A percentile compares a stretch with the other conserved stretches of the same genome.
Conservation (phyloP, 495 filamentous ascomycete genomes). For the Talaromyces borbonicus region DNA sequence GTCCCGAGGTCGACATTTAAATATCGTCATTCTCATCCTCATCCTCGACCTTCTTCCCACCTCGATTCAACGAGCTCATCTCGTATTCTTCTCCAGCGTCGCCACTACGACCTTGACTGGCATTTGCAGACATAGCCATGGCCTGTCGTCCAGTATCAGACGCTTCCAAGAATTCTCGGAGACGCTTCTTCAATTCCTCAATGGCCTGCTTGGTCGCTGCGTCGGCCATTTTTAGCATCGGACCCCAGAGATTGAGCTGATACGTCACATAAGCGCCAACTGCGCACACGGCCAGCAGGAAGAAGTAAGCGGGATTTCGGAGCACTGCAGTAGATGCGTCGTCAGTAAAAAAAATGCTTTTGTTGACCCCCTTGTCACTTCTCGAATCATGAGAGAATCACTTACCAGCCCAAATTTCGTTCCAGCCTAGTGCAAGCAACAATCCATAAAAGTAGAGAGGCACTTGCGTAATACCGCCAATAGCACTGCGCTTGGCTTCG, state of each 20-base stretch:
- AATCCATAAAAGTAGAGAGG: constrained; percentile 90
- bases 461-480: constrained; percentile 83
- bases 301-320: constrained; percentile 85
- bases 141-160: constrained; percentile 73
- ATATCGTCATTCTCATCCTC: constrained; percentile 29
- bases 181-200: constrained; percentile 78
- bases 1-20: background rate
- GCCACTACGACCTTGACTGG: constrained; percentile 13
- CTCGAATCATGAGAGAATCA: constrained; percentile 10
- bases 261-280: constrained; percentile 80
- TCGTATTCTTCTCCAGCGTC: constrained; percentile 31
- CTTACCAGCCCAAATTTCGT: constrained; percentile 87
- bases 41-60: constrained; percentile 11
- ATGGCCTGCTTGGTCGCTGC: constrained; percentile 79
- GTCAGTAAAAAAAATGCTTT: background rate
- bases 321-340: constrained; percentile 49
- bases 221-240: constrained; percentile 83
- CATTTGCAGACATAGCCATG: constrained; percentile 53
- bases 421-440: constrained; percentile 87
- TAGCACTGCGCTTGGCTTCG: constrained; percentile 91
- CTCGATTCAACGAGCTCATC: constrained; percentile 31
- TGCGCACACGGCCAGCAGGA: constrained; percentile 68
- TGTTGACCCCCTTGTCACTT: no score
- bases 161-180: constrained; percentile 77
- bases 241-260: constrained; percentile 87